phyloP scores from a whole-genome alignment of 305 asterid species.

The Fraxinus greggii region DNA sequence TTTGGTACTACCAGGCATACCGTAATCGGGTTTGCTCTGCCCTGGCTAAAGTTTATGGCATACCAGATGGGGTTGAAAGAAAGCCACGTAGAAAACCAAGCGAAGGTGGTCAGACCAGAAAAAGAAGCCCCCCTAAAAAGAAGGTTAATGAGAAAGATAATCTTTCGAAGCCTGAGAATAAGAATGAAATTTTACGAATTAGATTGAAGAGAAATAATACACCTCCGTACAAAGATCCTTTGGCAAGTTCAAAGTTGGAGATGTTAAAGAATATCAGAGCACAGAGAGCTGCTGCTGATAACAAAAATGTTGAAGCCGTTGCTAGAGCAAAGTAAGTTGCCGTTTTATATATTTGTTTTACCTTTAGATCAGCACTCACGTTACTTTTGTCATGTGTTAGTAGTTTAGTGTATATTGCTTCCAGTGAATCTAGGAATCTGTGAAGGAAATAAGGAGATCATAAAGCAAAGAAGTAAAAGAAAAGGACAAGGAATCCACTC shows the following conservation, averaged over 20 bases:
- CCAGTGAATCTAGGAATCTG: not conserved
- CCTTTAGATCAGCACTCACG: not conserved
- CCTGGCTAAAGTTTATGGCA: conserved; percentile 65
- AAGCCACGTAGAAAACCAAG: conserved; percentile 54
- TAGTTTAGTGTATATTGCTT: not conserved
- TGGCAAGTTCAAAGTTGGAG: conserved; percentile 69
- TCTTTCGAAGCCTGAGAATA: conserved; percentile 29
- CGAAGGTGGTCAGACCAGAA: conserved; percentile 42
- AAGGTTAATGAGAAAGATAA: conserved; percentile 34
- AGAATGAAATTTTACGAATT: conserved; percentile 34
- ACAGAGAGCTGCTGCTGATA: conserved; percentile 50
- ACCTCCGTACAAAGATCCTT: conserved; percentile 73
- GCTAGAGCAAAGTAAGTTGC: conserved; percentile 68
- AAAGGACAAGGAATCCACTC: not conserved
- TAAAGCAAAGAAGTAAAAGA: not conserved
- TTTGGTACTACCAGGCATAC: conserved; percentile 37
- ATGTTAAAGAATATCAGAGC: conserved; percentile 77
- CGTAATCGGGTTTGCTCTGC: conserved; percentile 66
- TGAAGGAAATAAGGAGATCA: not conserved
- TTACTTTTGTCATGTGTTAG: not conserved
- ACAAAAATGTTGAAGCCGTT: conserved; percentile 55
- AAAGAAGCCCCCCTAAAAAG: conserved; percentile 32
- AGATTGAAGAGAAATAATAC: conserved; percentile 42
- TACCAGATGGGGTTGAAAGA: conserved; percentile 48
- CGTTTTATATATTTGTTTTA: not conserved